Evolutionary conservation across 768 basidiomycete species (phyloP).

Genomic region (Rhizopogon vesiculosus): DNA sequence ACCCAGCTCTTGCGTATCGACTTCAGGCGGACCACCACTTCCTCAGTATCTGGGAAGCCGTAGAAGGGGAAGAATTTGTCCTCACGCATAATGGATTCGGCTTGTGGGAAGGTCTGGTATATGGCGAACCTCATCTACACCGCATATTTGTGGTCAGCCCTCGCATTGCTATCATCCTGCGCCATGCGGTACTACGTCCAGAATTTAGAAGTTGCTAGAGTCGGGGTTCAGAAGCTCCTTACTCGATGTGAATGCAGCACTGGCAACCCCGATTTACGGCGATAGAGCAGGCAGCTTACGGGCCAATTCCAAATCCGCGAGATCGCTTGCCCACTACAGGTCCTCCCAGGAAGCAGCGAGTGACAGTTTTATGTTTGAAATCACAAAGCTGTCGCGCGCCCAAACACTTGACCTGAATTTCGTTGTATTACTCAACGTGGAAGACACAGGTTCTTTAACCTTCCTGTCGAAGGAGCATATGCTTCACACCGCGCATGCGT

Average conservation of each 20-base stretch:
- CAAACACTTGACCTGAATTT: constrained; percentile 4
- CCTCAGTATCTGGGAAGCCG: constrained; percentile 32
- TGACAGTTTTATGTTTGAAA: constrained; percentile 24
- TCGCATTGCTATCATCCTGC: constrained; percentile 26
- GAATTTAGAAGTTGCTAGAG: neutral
- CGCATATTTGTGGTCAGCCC: constrained; percentile 33
- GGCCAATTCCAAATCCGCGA: neutral
- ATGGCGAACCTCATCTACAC: constrained; percentile 18
- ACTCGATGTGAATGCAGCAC: neutral
- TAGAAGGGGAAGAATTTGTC: constrained; percentile 28
- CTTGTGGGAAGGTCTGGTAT: constrained; percentile 28
- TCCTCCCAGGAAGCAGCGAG: constrained; percentile 3
- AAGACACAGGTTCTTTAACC: neutral
- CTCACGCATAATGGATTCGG: constrained; percentile 28
- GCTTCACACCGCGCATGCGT: constrained; percentile 1
- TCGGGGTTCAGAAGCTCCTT: neutral
- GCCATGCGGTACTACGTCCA: constrained; percentile 12
- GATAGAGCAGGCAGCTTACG: neutral
- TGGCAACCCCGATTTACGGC: neutral
- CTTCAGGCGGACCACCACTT: constrained; percentile 22
- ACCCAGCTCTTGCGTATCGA: constrained; percentile 20
- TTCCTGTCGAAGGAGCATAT: constrained; percentile 2
- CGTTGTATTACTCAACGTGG: constrained; percentile 1
- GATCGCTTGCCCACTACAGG: neutral
- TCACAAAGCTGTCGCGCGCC: constrained; percentile 19